phyloP scores from a whole-genome alignment of 2,329 filamentous ascomycete genomes.

The Colletotrichum spinosum region DNA sequence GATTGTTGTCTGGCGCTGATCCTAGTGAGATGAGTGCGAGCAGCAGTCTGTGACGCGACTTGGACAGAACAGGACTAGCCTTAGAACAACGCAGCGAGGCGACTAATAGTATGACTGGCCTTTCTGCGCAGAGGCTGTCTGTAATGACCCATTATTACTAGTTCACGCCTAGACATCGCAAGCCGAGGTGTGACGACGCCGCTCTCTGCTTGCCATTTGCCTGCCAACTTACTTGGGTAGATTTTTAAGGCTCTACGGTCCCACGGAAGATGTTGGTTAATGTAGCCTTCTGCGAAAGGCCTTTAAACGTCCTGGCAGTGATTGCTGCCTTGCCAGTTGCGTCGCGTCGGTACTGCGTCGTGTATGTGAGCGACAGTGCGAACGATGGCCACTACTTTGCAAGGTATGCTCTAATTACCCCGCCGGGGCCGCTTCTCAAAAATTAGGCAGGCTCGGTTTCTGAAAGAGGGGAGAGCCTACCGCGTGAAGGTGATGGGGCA shows the following conservation, averaged over 20 bases:
- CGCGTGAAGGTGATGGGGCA: conserved; percentile 27
- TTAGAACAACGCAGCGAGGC: conserved; percentile 3
- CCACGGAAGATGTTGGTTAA: too few species aligned
- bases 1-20: too few species aligned
- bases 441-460: too few species aligned
- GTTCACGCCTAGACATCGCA: background rate
- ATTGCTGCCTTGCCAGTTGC: conserved; percentile 8
- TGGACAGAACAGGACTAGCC: too few species aligned
- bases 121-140: conserved; percentile 32
- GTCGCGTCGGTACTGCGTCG: background rate
- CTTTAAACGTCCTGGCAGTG: too few species aligned
- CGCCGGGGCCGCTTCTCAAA: too few species aligned
- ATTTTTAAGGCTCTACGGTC: too few species aligned
- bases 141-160: conserved; percentile 24
- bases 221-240: too few species aligned
- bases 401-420: too few species aligned
- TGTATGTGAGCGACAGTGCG: too few species aligned
- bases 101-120: conserved; percentile 17
- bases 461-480: background rate
- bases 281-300: background rate
- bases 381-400: too few species aligned
- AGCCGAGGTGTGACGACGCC: conserved; percentile 28
- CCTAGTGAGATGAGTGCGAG: background rate
- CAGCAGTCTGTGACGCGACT: conserved; percentile 4
- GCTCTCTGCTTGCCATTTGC: conserved; percentile 11